Conservation (phyloP, 192 early-diverging fungal species). For the Funneliformis geosporum region DNA sequence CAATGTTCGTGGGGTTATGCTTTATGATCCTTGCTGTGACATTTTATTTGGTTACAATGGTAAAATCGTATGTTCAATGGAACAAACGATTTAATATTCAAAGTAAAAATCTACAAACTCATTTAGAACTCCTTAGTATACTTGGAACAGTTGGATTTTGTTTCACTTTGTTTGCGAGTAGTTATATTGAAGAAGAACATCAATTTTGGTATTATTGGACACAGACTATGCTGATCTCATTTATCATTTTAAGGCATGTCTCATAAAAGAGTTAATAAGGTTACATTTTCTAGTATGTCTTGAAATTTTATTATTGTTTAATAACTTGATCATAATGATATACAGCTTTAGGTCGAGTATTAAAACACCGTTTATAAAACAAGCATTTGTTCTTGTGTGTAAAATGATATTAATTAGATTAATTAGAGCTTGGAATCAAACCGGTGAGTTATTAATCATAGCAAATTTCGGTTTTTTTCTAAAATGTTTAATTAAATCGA, state of each 20-base stretch:
- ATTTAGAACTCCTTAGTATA: slow-evolving; percentile 37
- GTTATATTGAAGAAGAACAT: background rate
- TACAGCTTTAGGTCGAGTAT: background rate
- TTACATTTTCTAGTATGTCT: no score
- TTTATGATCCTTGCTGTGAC: slow-evolving; percentile 39
- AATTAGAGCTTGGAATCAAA: slow-evolving; percentile 50
- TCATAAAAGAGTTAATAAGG: no score
- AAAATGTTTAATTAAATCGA: background rate
- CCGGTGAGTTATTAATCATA: slow-evolving; percentile 28
- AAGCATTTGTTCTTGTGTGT: slow-evolving; percentile 15
- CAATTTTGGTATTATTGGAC: background rate
- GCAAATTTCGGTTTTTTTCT: background rate
- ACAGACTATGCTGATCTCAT: background rate
- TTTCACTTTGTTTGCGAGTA: background rate
- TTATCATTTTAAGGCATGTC: no score
- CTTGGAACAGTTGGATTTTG: slow-evolving; percentile 66
- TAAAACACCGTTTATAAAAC: background rate
- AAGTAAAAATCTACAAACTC: slow-evolving; percentile 17
- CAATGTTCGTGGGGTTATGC: slow-evolving; percentile 40
- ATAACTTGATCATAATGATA: background rate
- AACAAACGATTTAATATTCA: slow-evolving; percentile 20
- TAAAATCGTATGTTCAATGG: slow-evolving; percentile 1
- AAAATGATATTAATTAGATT: slow-evolving; percentile 48
- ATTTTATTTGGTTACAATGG: slow-evolving; percentile 10
- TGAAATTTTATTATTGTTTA: slow-evolving; percentile 28